phyloP scores from a whole-genome alignment of 2,329 filamentous ascomycete genomes.

The Fusarium dimerum region DNA sequence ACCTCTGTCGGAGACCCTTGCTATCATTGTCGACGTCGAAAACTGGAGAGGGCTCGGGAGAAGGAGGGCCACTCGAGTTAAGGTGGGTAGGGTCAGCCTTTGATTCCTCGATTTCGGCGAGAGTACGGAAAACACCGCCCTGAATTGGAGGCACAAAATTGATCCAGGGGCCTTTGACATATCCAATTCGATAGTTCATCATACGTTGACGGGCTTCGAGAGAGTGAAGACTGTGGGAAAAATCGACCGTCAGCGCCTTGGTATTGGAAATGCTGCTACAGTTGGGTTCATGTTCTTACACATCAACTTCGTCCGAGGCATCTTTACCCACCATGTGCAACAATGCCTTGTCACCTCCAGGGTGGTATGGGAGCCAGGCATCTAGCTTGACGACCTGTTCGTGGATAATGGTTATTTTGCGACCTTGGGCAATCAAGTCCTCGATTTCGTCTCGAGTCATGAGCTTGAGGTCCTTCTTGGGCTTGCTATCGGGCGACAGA shows the following conservation, averaged over 20 bases:
- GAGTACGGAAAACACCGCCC: constrained; percentile 71
- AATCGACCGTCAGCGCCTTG: constrained; percentile 11
- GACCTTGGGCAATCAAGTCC: constrained; percentile 78
- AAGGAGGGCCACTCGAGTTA: constrained; percentile 51
- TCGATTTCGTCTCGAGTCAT: constrained; percentile 53
- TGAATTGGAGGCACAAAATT: constrained; percentile 94
- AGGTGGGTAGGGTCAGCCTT: constrained; percentile 19
- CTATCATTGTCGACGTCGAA: constrained; percentile 43
- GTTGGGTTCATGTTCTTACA: constrained; percentile 50
- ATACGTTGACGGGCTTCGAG: constrained; percentile 73
- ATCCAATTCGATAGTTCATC: constrained; percentile 80
- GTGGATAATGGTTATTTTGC: constrained; percentile 78
- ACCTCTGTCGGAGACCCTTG: constrained; percentile 33
- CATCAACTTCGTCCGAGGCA: constrained; percentile 91
- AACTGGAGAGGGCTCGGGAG: constrained; percentile 51
- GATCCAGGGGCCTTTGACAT: constrained; percentile 76
- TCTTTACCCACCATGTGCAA: constrained; percentile 91
- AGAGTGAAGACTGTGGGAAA: constrained; percentile 71
- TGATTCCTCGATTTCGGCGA: constrained; percentile 35
- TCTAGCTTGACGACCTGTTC: constrained; percentile 83
- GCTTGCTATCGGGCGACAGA: constrained; percentile 10
- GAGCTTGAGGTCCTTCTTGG: constrained; percentile 35
- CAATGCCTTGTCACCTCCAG: constrained; percentile 88
- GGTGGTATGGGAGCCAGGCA: constrained; percentile 85
- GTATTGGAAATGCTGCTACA: neutral